A percentile compares a stretch with the other conserved stretches of the same genome.
Conservation (phyloP, 2,329 filamentous ascomycete species). For the Microcyclospora tardicrescens region DNA sequence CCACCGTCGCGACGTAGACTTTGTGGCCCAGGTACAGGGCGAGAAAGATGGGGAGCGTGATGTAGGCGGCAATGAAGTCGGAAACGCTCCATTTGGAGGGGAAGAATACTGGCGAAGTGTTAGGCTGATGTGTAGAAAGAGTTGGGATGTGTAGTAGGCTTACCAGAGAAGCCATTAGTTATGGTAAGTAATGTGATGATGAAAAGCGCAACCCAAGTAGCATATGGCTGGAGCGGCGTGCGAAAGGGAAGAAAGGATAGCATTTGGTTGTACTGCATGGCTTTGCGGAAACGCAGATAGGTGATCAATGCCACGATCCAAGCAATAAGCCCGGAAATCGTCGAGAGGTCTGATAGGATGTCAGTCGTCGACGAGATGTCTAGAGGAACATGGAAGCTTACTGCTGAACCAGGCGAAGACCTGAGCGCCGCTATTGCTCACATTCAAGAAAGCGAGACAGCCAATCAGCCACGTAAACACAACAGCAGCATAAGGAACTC, state of each 20-base stretch:
- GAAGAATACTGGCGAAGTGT: conserved; percentile 43
- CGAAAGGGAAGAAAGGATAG: conserved; percentile 37
- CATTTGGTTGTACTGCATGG: conserved; percentile 36
- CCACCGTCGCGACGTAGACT: conserved; percentile 2
- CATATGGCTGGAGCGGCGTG: conserved; percentile 39
- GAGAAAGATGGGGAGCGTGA: conserved; percentile 40
- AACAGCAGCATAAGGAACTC: conserved; percentile 41
- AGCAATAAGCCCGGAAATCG: conserved; percentile 25
- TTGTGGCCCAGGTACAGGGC: conserved; percentile 27
- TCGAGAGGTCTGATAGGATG: conserved; percentile 24
- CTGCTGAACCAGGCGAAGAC: conserved; percentile 27
- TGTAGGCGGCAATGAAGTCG: conserved; percentile 42
- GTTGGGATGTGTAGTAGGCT: conserved; percentile 23
- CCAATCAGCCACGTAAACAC: conserved; percentile 28
- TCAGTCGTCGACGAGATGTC: background rate
- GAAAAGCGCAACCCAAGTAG: conserved; percentile 37
- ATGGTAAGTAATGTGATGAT: conserved; percentile 38
- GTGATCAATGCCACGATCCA: conserved; percentile 32
- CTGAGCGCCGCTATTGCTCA: conserved; percentile 21
- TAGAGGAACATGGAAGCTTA: conserved; percentile 22
- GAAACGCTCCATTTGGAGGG: conserved; percentile 33
- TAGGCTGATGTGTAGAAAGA: conserved; percentile 37
- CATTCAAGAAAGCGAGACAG: conserved; percentile 25
- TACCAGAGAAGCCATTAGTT: conserved; percentile 42
- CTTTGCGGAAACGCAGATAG: conserved; percentile 40